Evolutionary conservation across 805 yeast species (phyloP).

Genomic region (Saccharomycopsis schoenii): DNA sequence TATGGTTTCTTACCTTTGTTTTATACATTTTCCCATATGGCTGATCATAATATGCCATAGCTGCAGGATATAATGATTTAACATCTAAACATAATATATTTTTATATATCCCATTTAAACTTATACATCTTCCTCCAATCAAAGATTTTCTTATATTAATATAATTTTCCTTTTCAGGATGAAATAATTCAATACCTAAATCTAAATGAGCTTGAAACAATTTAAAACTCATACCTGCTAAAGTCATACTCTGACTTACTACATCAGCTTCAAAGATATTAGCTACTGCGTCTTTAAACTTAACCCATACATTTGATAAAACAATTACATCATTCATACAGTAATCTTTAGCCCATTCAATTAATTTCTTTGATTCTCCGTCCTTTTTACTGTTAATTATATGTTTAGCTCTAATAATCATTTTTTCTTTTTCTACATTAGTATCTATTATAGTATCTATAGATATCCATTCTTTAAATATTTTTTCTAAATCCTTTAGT

Average conservation of each 20-base stretch:
- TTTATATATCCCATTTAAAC: background rate
- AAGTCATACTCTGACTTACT: background rate
- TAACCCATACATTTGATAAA: constrained; percentile 2
- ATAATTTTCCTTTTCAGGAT: constrained; percentile 1
- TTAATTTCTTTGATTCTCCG: background rate
- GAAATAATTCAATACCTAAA: constrained; percentile 1
- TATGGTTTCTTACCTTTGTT: background rate
- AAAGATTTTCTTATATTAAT: constrained; percentile 1
- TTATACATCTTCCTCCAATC: constrained; percentile 2
- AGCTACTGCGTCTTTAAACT: background rate
- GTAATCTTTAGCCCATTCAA: constrained; percentile 1
- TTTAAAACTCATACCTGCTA: constrained; percentile 2
- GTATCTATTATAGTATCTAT: background rate
- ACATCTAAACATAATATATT: constrained; percentile 2
- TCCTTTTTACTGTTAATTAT: background rate
- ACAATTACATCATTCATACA: constrained; percentile 3
- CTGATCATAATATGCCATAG: constrained; percentile 5
- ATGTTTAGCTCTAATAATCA: background rate
- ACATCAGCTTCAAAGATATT: background rate
- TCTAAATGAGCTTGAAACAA: background rate
- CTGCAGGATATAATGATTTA: constrained; percentile 7
- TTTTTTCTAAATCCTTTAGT: background rate
- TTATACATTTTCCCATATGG: constrained; percentile 4
- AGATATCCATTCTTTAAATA: background rate
- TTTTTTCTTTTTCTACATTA: background rate